Percentiles rank a stretch among this genome's conserved stretches.
These are phyloP conservation scores for Coemansia sp. DNA, from an alignment of 192 early-diverging fungal genomes.

Conservation along the genomic window DNA sequence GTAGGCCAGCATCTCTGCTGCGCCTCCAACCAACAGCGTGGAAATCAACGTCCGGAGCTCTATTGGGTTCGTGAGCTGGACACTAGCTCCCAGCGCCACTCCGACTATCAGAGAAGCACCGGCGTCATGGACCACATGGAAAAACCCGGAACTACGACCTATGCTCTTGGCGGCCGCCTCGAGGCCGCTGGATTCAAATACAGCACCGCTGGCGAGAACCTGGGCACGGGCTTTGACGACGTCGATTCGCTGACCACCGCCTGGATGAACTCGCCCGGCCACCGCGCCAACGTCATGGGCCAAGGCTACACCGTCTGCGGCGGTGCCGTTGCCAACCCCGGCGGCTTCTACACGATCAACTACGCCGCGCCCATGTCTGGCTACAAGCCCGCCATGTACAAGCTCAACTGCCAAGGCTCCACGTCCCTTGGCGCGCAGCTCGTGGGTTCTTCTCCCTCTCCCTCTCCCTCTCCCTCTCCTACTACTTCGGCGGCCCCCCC, in stretches of 20 bases:
- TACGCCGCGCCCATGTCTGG: slow-evolving; percentile 37
- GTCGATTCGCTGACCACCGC: slow-evolving; percentile 18
- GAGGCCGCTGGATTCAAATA: slow-evolving; percentile 12
- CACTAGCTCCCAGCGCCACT: slow-evolving; percentile 22
- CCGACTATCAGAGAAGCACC: slow-evolving; percentile 18
- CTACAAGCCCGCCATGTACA: slow-evolving; percentile 18
- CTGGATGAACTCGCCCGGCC: slow-evolving; percentile 54
- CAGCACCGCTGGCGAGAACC: slow-evolving; percentile 45
- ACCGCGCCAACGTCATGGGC: slow-evolving; percentile 53
- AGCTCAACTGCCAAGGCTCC: slow-evolving; percentile 28
- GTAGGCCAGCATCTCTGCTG: slow-evolving; percentile 46
- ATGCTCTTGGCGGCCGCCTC: slow-evolving; percentile 25
- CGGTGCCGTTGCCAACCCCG: slow-evolving; percentile 29
- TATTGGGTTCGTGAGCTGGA: slow-evolving; percentile 37
- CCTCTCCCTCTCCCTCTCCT: slow-evolving; percentile 4
- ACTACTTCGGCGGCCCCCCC: background rate
- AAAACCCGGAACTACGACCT: background rate
- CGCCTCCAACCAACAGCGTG: slow-evolving; percentile 40
- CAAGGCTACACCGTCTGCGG: slow-evolving; percentile 50
- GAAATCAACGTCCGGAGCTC: slow-evolving; percentile 1
- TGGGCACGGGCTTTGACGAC: slow-evolving; percentile 22
- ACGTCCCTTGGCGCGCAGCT: slow-evolving; percentile 26
- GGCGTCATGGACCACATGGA: slow-evolving; percentile 24
- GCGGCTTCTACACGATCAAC: slow-evolving; percentile 34
- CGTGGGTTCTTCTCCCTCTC: too few relatives aligned